Conservation (phyloP, 2,329 filamentous ascomycete genomes). For the Phyllosticta capitalensis region DNA sequence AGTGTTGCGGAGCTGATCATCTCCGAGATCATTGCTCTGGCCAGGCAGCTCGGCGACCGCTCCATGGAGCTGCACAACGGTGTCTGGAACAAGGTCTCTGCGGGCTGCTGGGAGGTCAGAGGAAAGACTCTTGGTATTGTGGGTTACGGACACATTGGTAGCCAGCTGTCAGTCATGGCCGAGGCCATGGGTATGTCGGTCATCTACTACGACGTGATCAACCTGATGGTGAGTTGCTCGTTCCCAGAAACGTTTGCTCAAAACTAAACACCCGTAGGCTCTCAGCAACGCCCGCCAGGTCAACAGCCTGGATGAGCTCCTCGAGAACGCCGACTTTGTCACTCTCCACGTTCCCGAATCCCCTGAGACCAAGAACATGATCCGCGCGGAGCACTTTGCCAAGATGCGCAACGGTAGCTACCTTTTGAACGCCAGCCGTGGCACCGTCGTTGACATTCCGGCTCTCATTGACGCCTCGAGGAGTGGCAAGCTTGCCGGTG, state of each 20-base stretch:
- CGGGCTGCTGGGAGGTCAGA: constrained; percentile 94
- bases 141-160: constrained; percentile 95
- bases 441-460: constrained; percentile 87
- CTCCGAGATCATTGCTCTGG: constrained; percentile 81
- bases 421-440: constrained; percentile 90
- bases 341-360: constrained; percentile 92
- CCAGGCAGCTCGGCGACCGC: constrained; percentile 85
- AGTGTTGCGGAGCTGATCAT: constrained; percentile 96
- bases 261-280: constrained; percentile 30
- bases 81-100: constrained; percentile 96
- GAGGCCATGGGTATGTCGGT: constrained; percentile 98
- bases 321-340: constrained; percentile 79
- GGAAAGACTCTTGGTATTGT: constrained; percentile 96
- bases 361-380: constrained; percentile 87
- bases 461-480: constrained; percentile 83
- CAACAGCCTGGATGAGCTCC: constrained; percentile 62
- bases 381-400: constrained; percentile 66
- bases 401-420: constrained; percentile 92
- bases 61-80: constrained; percentile 90
- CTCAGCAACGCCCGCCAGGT: constrained; percentile 83
- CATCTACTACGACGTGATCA: constrained; percentile 92
- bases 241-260: background rate
- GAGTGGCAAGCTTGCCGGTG: constrained; percentile 78
- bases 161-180: constrained; percentile 87
- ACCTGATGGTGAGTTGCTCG: constrained; percentile 56